A percentile compares a stretch with the other conserved stretches of the same genome.
These are phyloP conservation scores for Lotus japonicus DNA, from an alignment of 306 rosid species.

Conservation along the genomic window DNA sequence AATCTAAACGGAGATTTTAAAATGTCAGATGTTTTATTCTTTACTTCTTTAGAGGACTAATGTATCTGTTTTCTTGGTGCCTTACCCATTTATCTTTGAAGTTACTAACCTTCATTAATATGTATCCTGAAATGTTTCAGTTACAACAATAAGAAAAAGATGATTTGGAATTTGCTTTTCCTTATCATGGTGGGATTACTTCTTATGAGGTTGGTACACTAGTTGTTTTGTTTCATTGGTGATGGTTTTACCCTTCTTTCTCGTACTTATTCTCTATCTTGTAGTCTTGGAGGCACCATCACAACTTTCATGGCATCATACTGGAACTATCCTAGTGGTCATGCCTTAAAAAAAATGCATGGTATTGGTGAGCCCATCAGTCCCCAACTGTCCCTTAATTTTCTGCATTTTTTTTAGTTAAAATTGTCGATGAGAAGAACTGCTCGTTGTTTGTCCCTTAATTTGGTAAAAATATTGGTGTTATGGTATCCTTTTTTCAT, in stretches of 20 bases:
- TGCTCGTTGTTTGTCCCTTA: background rate
- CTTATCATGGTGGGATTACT: slow-evolving; percentile 56
- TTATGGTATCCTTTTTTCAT: background rate
- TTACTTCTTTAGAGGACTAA: background rate
- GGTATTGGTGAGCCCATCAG: slow-evolving; percentile 39
- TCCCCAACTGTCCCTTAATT: background rate
- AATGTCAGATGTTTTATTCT: background rate
- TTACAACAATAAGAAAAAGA: slow-evolving; percentile 79
- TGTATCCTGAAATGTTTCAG: slow-evolving; percentile 42
- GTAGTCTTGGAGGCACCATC: slow-evolving; percentile 75
- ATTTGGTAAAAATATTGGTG: background rate
- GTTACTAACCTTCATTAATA: slow-evolving; percentile 13
- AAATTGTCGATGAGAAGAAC: background rate
- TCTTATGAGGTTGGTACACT: slow-evolving; percentile 56
- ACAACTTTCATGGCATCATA: slow-evolving; percentile 78
- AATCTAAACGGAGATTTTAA: background rate
- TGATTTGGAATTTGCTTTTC: slow-evolving; percentile 69
- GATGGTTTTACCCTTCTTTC: background rate
- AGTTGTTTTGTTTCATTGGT: slow-evolving; percentile 13
- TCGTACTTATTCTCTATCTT: slow-evolving; percentile 36
- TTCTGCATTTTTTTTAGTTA: background rate
- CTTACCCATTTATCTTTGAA: background rate
- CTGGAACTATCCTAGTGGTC: slow-evolving; percentile 87
- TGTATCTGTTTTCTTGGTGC: background rate
- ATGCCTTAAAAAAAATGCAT: slow-evolving; percentile 77